A percentile compares a stretch with the other conserved stretches of the same genome.
Evolutionary conservation across 202 grass and related monocot genomes (phyloP).

Genomic region (Elaeis oleifera): DNA sequence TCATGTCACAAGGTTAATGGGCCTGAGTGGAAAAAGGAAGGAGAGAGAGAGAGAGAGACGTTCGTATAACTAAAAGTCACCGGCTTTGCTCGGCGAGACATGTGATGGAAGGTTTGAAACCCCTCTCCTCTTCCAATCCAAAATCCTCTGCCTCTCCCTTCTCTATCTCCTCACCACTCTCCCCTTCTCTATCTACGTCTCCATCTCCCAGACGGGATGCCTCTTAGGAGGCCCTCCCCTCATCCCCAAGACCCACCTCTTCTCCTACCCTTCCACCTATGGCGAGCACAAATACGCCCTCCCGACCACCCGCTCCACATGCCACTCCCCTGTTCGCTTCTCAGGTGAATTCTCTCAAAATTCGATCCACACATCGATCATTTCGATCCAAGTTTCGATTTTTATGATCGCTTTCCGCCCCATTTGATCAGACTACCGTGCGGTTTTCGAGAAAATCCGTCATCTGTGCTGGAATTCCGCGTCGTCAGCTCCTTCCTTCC

Average conservation of each 20-base stretch:
- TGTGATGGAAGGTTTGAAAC: conserved; percentile 47
- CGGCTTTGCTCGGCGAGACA: not conserved
- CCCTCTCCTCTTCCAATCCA: conserved; percentile 55
- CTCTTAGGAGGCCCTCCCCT: conserved; percentile 9
- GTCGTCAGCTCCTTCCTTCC: not conserved
- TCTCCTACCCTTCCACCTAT: conserved; percentile 52
- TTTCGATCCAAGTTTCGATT: conserved; percentile 7
- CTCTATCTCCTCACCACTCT: conserved; percentile 96
- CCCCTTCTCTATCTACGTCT: conserved; percentile 81
- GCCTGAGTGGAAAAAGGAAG: no score
- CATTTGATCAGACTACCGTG: conserved; percentile 43
- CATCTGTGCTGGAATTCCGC: conserved; percentile 38
- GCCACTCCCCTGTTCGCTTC: conserved; percentile 61
- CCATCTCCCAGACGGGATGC: conserved; percentile 51
- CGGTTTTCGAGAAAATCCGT: conserved; percentile 47
- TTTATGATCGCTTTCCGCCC: not conserved
- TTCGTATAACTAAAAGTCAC: no score
- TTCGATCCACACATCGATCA: not conserved
- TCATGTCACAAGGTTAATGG: no score
- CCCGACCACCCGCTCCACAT: conserved; percentile 35
- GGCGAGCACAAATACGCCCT: conserved; percentile 73
- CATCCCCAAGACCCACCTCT: conserved; percentile 20
- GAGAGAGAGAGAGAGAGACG: no score
- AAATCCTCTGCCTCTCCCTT: conserved; percentile 81
- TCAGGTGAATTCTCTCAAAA: conserved; percentile 30